Base-by-base conservation (phyloP, 768 basidiomycete species). In the Pleurotus platypus region DNA sequence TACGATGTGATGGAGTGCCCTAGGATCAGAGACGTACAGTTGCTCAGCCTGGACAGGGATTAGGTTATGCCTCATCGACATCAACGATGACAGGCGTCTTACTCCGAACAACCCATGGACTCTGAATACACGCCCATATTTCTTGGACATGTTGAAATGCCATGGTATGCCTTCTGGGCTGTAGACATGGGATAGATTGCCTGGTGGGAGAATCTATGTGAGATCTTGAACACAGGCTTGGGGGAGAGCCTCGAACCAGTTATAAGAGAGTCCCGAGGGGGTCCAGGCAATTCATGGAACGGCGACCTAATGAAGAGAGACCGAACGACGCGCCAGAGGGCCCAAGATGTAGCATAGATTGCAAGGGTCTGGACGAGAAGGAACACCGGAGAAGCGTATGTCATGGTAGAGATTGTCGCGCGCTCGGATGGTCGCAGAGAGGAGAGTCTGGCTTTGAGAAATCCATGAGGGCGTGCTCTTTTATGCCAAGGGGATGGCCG, bases 401-500 rank as follows among this genome's bases (percentile, higher is more conserved):
- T 24, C 51, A 54, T 54, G 11, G 18, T 43, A 11, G 39, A 11
- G 20, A 4, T 22, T 27, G 51, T 38, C 7, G 24, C 22, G 18
- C 39, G 39, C 30, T 42, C 37, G 24, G 11, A 50, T 2, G 49
- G 15, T 27, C 27, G 30, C 16, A 13, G 39, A 42, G 18, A 26
- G 30, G 30, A 30, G 37, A 26, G 51, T 42, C n/a, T 39, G 18
- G 51, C 39, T 20, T 54, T 54, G 51, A 54, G 39, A 13, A 26
- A 24, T 38, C 24, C 51, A 39, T 54, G 51, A 22, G 39, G 51
- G 38, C 15, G 16, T 18, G 51, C 38, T 38, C 49, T 54, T 54
- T 54, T 54, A 54, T 54, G 51, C 51, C 51, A 54, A 54, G 51
- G 51, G 51, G 51, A 54, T 30, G 39, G 51, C 51, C 20, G 51